phyloP scores from a whole-genome alignment of 768 basidiomycete species.

The Fistulinella prunicolor region DNA sequence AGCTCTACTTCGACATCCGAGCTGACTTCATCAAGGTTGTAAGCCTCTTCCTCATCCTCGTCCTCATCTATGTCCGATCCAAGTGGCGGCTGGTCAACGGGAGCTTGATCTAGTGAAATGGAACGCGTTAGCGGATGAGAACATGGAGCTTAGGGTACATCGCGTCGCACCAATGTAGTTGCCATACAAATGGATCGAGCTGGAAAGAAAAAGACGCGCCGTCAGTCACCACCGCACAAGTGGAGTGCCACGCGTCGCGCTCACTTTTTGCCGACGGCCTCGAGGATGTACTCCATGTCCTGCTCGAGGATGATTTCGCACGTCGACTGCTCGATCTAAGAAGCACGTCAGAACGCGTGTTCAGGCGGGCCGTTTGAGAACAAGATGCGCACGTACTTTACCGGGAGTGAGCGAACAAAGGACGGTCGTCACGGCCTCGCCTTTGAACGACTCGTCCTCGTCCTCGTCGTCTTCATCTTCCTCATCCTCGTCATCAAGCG shows the following conservation, averaged over 20 bases:
- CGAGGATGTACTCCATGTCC: slow-evolving; percentile 63
- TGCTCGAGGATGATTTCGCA: slow-evolving; percentile 70
- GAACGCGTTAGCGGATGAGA: background rate
- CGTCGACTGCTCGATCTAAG: slow-evolving; percentile 72
- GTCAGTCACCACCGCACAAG: no score
- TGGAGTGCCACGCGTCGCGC: slow-evolving; percentile 11
- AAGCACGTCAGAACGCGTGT: slow-evolving; percentile 8
- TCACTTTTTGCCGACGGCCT: slow-evolving; percentile 81
- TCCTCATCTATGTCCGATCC: slow-evolving; percentile 49
- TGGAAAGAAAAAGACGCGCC: slow-evolving; percentile 27
- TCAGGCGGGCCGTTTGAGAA: background rate
- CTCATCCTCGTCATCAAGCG: slow-evolving; percentile 39
- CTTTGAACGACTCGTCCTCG: slow-evolving; percentile 38
- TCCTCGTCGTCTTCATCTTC: slow-evolving; percentile 49
- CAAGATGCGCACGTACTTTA: slow-evolving; percentile 47
- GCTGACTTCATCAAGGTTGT: slow-evolving; percentile 70
- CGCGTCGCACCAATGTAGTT: slow-evolving; percentile 69
- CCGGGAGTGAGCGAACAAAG: slow-evolving; percentile 81
- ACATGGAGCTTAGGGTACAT: background rate
- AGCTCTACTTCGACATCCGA: slow-evolving; percentile 84
- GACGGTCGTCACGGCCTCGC: slow-evolving; percentile 48
- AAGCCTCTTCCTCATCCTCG: slow-evolving; percentile 56
- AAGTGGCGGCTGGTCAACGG: slow-evolving; percentile 47
- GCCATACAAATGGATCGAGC: slow-evolving; percentile 74
- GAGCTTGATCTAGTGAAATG: slow-evolving; percentile 48